Conservation (phyloP, 2,329 filamentous ascomycete genomes). For the Alternaria arborescens region DNA sequence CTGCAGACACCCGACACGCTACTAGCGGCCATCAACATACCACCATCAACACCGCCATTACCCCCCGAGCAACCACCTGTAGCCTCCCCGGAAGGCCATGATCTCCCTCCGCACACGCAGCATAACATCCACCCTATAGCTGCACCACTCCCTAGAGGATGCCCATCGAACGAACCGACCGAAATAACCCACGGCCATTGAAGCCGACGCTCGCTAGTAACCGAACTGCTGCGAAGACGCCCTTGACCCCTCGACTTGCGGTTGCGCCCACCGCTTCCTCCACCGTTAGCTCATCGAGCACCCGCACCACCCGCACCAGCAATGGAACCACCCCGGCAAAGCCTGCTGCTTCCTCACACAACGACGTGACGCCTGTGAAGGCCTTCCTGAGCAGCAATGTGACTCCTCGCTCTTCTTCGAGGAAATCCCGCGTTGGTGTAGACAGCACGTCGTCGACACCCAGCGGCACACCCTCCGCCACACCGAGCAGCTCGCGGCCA, state of each 20-base stretch:
- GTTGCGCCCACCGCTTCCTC: conserved; percentile 41
- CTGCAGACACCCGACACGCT: conserved; percentile 18
- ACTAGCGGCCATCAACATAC: conserved; percentile 30
- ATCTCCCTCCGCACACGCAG: conserved; percentile 27
- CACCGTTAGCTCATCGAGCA: conserved; percentile 42
- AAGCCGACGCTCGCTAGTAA: conserved; percentile 74
- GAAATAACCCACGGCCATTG: conserved; percentile 65
- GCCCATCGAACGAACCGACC: conserved; percentile 53
- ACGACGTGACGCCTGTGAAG: conserved; percentile 64
- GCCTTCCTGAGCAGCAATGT: conserved; percentile 71
- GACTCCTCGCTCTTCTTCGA: conserved; percentile 79
- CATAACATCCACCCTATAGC: conserved; percentile 23
- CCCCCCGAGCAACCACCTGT: conserved; percentile 37
- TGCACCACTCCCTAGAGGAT: conserved; percentile 39
- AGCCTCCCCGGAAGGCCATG: conserved; percentile 43
- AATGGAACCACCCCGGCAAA: conserved; percentile 35
- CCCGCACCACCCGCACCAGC: conserved; percentile 39
- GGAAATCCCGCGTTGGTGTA: conserved; percentile 69
- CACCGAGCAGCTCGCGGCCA: conserved; percentile 48
- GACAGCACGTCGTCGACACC: conserved; percentile 75
- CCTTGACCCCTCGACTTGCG: conserved; percentile 68
- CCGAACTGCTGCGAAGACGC: conserved; percentile 61
- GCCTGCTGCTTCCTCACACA: conserved; percentile 48
- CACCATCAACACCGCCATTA: conserved; percentile 31
- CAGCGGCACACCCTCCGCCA: conserved; percentile 64